Percentiles rank a stretch among this genome's conserved stretches.
phyloP scores from a whole-genome alignment of 1,284 basidiomycete genomes.

The Porodaedalea pini region DNA sequence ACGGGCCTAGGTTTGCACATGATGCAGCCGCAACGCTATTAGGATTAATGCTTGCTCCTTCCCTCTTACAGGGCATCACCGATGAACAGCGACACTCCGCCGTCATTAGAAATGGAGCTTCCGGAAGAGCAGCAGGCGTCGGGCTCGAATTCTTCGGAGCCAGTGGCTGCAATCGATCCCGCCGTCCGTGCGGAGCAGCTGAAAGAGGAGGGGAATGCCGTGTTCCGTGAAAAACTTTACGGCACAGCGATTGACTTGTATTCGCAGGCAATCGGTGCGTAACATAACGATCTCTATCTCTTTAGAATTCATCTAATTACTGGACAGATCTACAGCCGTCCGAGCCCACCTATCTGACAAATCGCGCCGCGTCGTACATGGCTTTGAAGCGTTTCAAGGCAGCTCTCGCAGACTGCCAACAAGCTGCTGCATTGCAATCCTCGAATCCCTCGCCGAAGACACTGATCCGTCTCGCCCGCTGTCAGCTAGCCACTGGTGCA shows the following conservation, averaged over 20 bases:
- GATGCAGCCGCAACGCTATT: neutral
- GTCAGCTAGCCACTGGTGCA: constrained; percentile 73
- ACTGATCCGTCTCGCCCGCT: constrained; percentile 72
- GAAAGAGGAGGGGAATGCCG: constrained; percentile 71
- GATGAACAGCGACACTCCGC: constrained; percentile 13
- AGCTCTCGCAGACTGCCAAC: constrained; percentile 78
- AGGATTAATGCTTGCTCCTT: constrained; percentile 4
- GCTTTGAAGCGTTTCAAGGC: constrained; percentile 69
- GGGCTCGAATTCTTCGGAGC: constrained; percentile 23
- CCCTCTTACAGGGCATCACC: constrained; percentile 19
- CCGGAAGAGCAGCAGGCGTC: neutral
- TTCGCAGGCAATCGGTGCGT: constrained; percentile 68
- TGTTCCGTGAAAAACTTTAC: constrained; percentile 69
- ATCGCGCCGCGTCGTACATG: constrained; percentile 86
- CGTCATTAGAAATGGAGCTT: neutral
- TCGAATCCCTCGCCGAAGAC: constrained; percentile 54
- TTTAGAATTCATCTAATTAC: neutral
- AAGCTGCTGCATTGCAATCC: constrained; percentile 65
- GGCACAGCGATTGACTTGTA: constrained; percentile 74
- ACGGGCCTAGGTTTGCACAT: constrained; percentile 19
- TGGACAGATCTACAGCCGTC: constrained; percentile 55
- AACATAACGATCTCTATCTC: constrained; percentile 16
- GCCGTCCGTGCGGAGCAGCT: constrained; percentile 50
- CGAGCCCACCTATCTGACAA: constrained; percentile 77
- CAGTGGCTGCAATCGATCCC: constrained; percentile 26